Evolutionary conservation across 2,329 filamentous ascomycete species (phyloP).

Genomic region (Fusarium fujikuroi): DNA sequence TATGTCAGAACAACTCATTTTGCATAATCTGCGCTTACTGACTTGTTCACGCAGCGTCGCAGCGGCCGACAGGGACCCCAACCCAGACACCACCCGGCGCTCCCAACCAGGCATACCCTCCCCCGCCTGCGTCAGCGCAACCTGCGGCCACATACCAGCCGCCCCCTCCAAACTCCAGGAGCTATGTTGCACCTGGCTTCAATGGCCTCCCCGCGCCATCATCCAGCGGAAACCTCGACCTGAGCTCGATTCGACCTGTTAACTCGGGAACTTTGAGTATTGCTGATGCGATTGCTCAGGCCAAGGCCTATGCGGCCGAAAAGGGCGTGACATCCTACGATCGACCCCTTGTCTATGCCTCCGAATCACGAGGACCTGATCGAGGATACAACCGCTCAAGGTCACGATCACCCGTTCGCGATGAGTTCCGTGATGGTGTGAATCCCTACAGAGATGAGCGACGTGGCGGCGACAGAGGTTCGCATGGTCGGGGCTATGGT

Average conservation of each 20-base stretch:
- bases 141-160: conserved; percentile 52
- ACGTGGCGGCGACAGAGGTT: conserved; percentile 69
- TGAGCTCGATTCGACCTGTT: conserved; percentile 82
- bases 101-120: conserved; percentile 53
- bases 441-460: conserved; percentile 90
- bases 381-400: conserved; percentile 71
- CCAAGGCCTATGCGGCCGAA: conserved; percentile 82
- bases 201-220: conserved; percentile 72
- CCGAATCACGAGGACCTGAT: conserved; percentile 50
- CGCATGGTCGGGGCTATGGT: conserved; percentile 52
- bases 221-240: conserved; percentile 79
- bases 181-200: conserved; percentile 50
- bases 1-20: conserved; percentile 45
- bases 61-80: conserved; percentile 55
- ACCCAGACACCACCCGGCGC: conserved; percentile 55
- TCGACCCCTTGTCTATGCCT: conserved; percentile 60
- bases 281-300: conserved; percentile 85
- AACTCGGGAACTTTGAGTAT: conserved; percentile 86
- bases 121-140: conserved; percentile 51
- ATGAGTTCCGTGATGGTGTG: conserved; percentile 78
- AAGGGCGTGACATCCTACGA: conserved; percentile 76
- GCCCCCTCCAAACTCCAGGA: conserved; percentile 46
- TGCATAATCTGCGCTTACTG: conserved; percentile 26
- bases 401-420: conserved; percentile 79
- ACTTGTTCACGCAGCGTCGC: conserved; percentile 53